Percentiles rank a stretch among this genome's conserved stretches.
phyloP scores from a whole-genome alignment of 2,329 filamentous ascomycete species.

The Sporothrix pallida region DNA sequence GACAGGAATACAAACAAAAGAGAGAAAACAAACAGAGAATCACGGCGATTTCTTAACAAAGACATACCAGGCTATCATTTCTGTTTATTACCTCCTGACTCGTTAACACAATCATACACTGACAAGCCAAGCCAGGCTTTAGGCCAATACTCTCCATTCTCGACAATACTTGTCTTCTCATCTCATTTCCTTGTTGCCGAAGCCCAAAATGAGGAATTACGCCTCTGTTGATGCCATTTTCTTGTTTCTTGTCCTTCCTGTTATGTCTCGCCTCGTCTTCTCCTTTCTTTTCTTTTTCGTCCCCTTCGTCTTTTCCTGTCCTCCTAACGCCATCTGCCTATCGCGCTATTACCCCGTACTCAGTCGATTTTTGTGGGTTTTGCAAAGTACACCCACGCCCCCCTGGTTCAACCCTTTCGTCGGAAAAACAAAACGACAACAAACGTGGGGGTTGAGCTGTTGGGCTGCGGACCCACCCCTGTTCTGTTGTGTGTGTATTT shows the following conservation, averaged over 20 bases:
- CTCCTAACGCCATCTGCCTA: constrained; percentile 24
- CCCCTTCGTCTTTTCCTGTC: neutral
- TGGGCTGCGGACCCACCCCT: constrained; percentile 8
- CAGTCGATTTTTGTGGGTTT: neutral
- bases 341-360: constrained; percentile 33
- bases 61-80: neutral
- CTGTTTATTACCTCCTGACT: constrained; percentile 2
- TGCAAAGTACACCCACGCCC: neutral
- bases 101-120: neutral
- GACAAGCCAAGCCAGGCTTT: neutral
- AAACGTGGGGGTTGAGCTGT: constrained; percentile 27
- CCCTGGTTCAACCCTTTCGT: neutral
- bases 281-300: neutral
- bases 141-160: neutral
- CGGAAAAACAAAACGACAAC: constrained; percentile 23
- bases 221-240: constrained; percentile 1
- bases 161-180: neutral
- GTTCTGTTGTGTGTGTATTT: neutral
- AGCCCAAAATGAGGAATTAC: neutral
- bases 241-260: neutral
- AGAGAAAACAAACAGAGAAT: neutral
- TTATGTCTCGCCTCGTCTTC: neutral
- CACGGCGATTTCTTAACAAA: neutral
- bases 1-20: neutral
- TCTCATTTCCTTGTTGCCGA: constrained; percentile 22